Conservation (phyloP, 371 early-diverging fungal species). For the Mucor indicus region DNA sequence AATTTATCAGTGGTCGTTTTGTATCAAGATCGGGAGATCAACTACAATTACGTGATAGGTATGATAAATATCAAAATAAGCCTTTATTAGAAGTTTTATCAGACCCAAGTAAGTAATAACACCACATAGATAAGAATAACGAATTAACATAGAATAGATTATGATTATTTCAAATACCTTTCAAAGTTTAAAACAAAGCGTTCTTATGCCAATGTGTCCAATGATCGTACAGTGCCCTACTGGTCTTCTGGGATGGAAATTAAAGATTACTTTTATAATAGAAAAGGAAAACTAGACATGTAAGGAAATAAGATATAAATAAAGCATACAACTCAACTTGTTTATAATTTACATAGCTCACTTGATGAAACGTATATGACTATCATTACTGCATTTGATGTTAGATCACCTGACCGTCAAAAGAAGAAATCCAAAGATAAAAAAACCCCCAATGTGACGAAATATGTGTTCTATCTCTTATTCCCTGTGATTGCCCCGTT, state of each 20-base stretch:
- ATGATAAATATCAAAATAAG: conserved; percentile 17
- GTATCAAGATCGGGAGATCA: conserved; percentile 64
- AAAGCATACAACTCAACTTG: not conserved
- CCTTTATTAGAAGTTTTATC: conserved; percentile 61
- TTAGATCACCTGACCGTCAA: not conserved
- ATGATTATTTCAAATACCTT: conserved; percentile 11
- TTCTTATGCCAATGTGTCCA: conserved; percentile 64
- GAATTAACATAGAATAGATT: not conserved
- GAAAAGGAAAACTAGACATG: conserved; percentile 46
- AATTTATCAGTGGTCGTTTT: conserved; percentile 44
- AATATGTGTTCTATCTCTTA: conserved; percentile 2
- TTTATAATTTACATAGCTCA: not conserved
- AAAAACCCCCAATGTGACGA: not conserved
- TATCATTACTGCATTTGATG: conserved; percentile 14
- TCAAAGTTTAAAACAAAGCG: conserved; percentile 52
- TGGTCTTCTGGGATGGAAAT: conserved; percentile 62
- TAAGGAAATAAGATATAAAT: not conserved
- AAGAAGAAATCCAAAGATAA: not conserved
- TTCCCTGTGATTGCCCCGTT: conserved; percentile 14
- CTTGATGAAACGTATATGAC: conserved; percentile 16
- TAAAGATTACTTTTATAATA: conserved; percentile 46
- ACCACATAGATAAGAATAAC: too few species aligned
- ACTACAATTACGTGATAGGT: conserved; percentile 47
- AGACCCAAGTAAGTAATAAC: conserved; percentile 46
- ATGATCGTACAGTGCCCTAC: conserved; percentile 71